Evolutionary conservation across 2,329 filamentous ascomycete genomes (phyloP).

Genomic region (Orbilia javanica): DNA sequence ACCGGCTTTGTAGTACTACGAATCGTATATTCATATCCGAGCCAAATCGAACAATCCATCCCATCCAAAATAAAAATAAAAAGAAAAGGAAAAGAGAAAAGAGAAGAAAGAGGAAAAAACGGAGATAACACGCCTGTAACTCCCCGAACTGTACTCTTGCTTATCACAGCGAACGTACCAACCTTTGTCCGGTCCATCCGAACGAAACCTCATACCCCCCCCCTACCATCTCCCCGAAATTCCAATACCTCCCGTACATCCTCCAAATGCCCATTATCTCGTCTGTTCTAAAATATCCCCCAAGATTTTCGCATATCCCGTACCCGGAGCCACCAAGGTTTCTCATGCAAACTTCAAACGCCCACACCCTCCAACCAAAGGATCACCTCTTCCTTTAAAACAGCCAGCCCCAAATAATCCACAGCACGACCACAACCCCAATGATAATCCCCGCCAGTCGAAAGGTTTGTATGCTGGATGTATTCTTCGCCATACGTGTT

Average conservation of each 20-base stretch:
- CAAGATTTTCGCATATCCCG: background rate
- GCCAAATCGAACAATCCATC: background rate
- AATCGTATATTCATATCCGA: background rate
- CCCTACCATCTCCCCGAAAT: background rate
- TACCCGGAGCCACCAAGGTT: background rate
- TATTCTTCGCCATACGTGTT: slow-evolving; percentile 88
- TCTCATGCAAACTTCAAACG: background rate
- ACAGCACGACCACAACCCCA: slow-evolving; percentile 78
- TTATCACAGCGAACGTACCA: background rate
- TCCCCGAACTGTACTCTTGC: slow-evolving; percentile 6
- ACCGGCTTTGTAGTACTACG: background rate
- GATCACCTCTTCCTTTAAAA: slow-evolving; percentile 66
- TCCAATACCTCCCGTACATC: background rate
- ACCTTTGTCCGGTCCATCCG: slow-evolving; percentile 20
- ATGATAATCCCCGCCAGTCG: slow-evolving; percentile 89
- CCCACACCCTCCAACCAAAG: no score
- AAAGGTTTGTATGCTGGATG: slow-evolving; percentile 90
- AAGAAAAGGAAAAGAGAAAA: background rate
- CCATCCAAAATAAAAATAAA: no score
- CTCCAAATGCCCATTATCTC: background rate
- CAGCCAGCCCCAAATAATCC: slow-evolving; percentile 77
- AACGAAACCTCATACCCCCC: slow-evolving; percentile 5
- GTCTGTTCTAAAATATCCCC: background rate
- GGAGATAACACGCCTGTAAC: slow-evolving; percentile 45
- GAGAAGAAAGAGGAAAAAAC: slow-evolving; percentile 3